Percentiles rank a stretch among this genome's conserved stretches.
phyloP scores from a whole-genome alignment of 495 filamentous ascomycete species.

The Friedmanniomyces simplex region DNA sequence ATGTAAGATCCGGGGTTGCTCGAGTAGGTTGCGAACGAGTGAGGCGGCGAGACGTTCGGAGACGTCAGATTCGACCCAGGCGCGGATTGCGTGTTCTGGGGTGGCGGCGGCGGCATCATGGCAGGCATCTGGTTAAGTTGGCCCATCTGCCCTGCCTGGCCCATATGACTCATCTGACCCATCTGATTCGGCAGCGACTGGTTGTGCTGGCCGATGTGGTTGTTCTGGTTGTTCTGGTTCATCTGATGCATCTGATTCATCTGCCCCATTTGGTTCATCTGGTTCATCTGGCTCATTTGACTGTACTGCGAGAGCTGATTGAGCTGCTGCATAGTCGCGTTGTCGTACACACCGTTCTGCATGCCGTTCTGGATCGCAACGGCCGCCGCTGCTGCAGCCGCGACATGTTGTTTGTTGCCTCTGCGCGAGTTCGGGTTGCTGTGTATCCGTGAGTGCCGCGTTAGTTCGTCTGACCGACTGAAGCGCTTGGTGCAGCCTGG shows the following conservation, averaged over 20 bases:
- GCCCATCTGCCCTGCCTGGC: not conserved
- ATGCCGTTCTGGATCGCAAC: slow-evolving; percentile 35
- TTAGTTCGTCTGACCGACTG: slow-evolving; percentile 92
- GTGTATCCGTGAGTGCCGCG: slow-evolving; percentile 94
- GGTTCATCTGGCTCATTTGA: slow-evolving; percentile 11
- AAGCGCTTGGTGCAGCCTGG: slow-evolving; percentile 96
- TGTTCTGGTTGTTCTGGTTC: slow-evolving; percentile 7
- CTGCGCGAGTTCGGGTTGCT: slow-evolving; percentile 95
- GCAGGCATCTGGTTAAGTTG: slow-evolving; percentile 39
- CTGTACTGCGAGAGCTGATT: slow-evolving; percentile 12
- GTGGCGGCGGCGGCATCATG: slow-evolving; percentile 74
- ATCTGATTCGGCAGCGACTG: slow-evolving; percentile 20
- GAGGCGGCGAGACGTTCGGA: slow-evolving; percentile 90
- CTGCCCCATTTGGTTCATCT: not conserved
- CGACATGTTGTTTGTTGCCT: slow-evolving; percentile 65
- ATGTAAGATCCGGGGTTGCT: slow-evolving; percentile 58
- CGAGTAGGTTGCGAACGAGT: slow-evolving; percentile 71
- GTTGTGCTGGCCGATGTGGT: slow-evolving; percentile 7
- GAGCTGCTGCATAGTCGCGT: slow-evolving; percentile 14
- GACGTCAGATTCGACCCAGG: slow-evolving; percentile 81
- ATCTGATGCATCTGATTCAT: slow-evolving; percentile 32
- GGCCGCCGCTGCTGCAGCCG: slow-evolving; percentile 39
- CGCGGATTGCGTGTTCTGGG: slow-evolving; percentile 73
- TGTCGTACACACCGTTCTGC: slow-evolving; percentile 12
- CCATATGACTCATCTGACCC: slow-evolving; percentile 7